These are phyloP conservation scores for Drosera capensis DNA, from an alignment of 148 eudicot species.

Conservation along the genomic window DNA sequence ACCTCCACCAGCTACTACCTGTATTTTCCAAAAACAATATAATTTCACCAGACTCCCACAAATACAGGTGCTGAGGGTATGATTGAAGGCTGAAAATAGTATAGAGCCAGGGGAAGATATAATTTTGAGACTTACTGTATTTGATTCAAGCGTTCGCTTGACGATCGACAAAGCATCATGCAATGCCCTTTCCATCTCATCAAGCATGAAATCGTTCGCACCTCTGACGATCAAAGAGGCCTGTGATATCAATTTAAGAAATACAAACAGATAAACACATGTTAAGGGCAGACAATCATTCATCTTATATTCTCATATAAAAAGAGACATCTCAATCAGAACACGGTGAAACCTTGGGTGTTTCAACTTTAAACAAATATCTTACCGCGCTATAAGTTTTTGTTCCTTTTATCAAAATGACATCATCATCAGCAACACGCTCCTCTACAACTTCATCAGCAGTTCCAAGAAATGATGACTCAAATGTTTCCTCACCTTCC, in stretches of 20 bases:
- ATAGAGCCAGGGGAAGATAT: background rate
- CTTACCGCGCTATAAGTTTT: slow-evolving; percentile 80
- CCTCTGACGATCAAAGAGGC: slow-evolving; percentile 84
- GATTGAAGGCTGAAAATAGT: background rate
- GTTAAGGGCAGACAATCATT: too few relatives aligned
- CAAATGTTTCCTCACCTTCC: slow-evolving; percentile 99
- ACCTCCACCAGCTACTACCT: slow-evolving; percentile 99
- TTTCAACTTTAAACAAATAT: background rate
- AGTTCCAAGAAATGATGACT: slow-evolving; percentile 71
- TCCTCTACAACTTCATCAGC: slow-evolving; percentile 99
- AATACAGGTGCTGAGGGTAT: background rate
- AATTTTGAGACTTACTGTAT: slow-evolving; percentile 30
- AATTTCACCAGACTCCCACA: too few relatives aligned
- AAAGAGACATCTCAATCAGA: too few relatives aligned
- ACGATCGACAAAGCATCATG: slow-evolving; percentile 96
- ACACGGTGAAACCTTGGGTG: too few relatives aligned
- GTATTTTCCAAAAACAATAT: slow-evolving; percentile 10
- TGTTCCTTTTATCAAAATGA: slow-evolving; percentile 85
- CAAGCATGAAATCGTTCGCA: slow-evolving; percentile 97
- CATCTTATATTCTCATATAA: too few relatives aligned
- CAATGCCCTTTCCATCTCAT: slow-evolving; percentile 97
- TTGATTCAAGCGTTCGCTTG: slow-evolving; percentile 91
- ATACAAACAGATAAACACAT: slow-evolving; percentile 1
- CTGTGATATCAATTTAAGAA: slow-evolving; percentile 20
- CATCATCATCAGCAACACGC: slow-evolving; percentile 94